phyloP scores from a whole-genome alignment of 129 eudicot genomes.

The Tagetes erecta region DNA sequence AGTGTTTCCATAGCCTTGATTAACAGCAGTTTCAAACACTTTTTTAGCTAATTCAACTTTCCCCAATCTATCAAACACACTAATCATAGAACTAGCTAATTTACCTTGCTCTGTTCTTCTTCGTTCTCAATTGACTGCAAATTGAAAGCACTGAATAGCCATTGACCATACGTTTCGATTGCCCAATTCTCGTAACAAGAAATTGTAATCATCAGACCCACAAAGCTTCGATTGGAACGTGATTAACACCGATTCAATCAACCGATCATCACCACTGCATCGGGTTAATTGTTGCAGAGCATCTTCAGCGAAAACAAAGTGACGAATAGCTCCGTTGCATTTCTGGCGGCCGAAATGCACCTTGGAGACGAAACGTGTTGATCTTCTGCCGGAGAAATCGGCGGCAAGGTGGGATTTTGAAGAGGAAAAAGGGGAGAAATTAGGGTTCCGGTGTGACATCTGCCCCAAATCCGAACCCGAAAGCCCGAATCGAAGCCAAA shows the following conservation, averaged over 20 bases:
- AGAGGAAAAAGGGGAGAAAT: slow-evolving; percentile 37
- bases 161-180: slow-evolving; percentile 67
- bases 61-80: slow-evolving; percentile 86
- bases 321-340: slow-evolving; percentile 45
- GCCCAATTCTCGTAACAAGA: slow-evolving; percentile 79
- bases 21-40: slow-evolving; percentile 74
- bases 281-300: slow-evolving; percentile 49
- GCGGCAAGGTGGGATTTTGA: slow-evolving; percentile 57
- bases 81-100: slow-evolving; percentile 80
- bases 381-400: slow-evolving; percentile 81
- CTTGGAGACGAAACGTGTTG: slow-evolving; percentile 86
- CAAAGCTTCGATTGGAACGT: slow-evolving; percentile 50
- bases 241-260: slow-evolving; percentile 43
- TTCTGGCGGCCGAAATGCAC: slow-evolving; percentile 89
- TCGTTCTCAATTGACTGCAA: slow-evolving; percentile 60
- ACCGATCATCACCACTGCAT: slow-evolving; percentile 44
- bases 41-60: slow-evolving; percentile 74
- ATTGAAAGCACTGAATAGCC: slow-evolving; percentile 75
- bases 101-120: slow-evolving; percentile 71
- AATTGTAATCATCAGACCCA: slow-evolving; percentile 76
- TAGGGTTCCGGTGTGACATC: slow-evolving; percentile 22
- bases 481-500: too few relatives aligned
- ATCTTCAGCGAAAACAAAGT: slow-evolving; percentile 67
- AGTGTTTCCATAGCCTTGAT: slow-evolving; percentile 82
- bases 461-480: too few relatives aligned